Evolutionary conservation across 176 grass and related monocot genomes (phyloP).

Genomic region (Carex myosuroides): DNA sequence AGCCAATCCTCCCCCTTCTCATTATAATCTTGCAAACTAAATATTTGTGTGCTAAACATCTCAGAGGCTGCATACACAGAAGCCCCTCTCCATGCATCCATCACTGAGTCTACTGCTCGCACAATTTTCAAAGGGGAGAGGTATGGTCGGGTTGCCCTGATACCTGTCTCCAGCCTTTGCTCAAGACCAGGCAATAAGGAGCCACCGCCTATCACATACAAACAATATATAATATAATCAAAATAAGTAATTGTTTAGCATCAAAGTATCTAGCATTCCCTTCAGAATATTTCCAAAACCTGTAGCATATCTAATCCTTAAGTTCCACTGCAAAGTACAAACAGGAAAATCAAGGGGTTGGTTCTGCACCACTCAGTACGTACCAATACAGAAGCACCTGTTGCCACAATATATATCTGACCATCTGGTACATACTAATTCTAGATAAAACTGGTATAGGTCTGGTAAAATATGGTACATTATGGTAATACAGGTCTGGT

Average conservation of each 20-base stretch:
- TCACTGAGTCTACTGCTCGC: constrained; percentile 48
- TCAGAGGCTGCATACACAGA: constrained; percentile 48
- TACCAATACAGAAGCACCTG: neutral
- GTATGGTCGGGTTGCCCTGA: constrained; percentile 62
- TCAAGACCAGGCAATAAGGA: constrained; percentile 77
- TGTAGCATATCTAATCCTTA: neutral
- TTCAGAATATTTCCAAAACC: neutral
- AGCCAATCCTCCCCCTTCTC: constrained; percentile 81
- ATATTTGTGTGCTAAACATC: constrained; percentile 48
- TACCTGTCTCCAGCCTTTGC: constrained; percentile 66
- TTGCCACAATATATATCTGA: neutral
- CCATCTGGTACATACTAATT: neutral
- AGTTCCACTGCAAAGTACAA: neutral
- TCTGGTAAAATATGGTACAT: neutral
- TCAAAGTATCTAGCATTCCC: neutral
- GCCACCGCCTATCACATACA: constrained; percentile 39
- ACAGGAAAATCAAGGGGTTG: neutral
- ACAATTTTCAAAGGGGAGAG: constrained; percentile 59
- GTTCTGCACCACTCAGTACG: neutral
- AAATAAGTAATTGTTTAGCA: neutral
- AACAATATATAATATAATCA: neutral
- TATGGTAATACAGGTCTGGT: neutral
- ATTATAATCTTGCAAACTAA: constrained; percentile 74
- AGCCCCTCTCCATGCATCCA: constrained; percentile 87
- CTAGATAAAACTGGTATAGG: neutral